phyloP scores from a whole-genome alignment of 1,284 basidiomycete genomes.

The Hemileia vastatrix region DNA sequence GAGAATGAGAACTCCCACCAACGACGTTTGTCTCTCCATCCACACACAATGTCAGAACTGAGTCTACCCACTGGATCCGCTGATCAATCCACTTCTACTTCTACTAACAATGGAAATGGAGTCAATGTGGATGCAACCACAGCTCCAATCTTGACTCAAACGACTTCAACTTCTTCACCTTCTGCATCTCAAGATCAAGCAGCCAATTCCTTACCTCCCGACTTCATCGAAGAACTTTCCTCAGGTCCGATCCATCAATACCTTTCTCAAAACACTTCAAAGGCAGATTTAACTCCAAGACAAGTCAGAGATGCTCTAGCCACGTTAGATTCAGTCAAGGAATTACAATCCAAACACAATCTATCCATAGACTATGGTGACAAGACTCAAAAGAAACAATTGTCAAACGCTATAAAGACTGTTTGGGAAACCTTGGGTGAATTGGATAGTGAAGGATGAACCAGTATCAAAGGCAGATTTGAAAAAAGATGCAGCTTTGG shows the following conservation, averaged over 20 bases:
- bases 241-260: neutral
- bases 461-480: conserved; percentile 20
- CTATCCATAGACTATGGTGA: too few species aligned
- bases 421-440: neutral
- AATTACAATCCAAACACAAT: too few species aligned
- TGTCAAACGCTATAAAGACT: neutral
- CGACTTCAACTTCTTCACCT: neutral
- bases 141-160: neutral
- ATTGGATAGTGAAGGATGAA: neutral
- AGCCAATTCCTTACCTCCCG: neutral
- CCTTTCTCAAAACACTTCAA: neutral
- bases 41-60: too few species aligned
- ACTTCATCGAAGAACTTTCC: neutral
- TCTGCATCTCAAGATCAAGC: neutral
- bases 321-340: too few species aligned
- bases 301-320: too few species aligned
- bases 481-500: conserved; percentile 1
- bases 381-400: too few species aligned
- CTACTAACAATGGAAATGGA: neutral
- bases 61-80: too few species aligned
- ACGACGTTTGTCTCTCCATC: too few species aligned
- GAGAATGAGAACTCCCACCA: too few species aligned
- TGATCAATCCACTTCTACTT: neutral
- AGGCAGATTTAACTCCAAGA: too few species aligned
- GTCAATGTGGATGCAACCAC: neutral